Conservation (phyloP, 257 asterid species). For the Anisodus tanguticus region DNA sequence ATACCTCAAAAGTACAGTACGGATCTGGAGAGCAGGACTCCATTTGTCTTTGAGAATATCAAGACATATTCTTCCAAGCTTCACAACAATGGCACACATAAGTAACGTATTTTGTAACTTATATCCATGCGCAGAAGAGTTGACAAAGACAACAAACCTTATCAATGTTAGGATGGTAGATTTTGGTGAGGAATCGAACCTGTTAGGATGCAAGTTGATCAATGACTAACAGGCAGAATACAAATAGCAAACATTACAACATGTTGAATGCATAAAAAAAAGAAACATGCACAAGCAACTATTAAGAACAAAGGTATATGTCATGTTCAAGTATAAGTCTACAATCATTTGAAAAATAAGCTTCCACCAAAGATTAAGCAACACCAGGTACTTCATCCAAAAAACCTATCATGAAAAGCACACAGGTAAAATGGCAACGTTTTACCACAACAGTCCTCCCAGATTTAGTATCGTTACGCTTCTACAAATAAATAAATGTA, state of each 20-base stretch:
- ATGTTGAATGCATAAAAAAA: not conserved
- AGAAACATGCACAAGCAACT: not conserved
- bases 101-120: not conserved
- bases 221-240: not conserved
- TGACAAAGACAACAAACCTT: conserved; percentile 60
- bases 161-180: conserved; percentile 99
- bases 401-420: not conserved
- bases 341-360: conserved; percentile 1
- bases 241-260: not conserved
- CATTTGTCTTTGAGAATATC: conserved; percentile 99
- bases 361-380: not conserved
- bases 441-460: not conserved
- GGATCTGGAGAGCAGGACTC: conserved; percentile 99
- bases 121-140: not conserved
- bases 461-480: not conserved
- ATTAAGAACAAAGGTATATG: not conserved
- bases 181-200: conserved; percentile 99
- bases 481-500: not conserved
- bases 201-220: conserved; percentile 36
- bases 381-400: not conserved
- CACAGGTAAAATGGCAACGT: not conserved
- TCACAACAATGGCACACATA: conserved; percentile 34
- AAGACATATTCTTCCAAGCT: conserved; percentile 99
- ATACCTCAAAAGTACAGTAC: conserved; percentile 97
- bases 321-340: not conserved